phyloP scores from a whole-genome alignment of 2,329 filamentous ascomycete genomes.

The Trichoderma simmonsii region DNA sequence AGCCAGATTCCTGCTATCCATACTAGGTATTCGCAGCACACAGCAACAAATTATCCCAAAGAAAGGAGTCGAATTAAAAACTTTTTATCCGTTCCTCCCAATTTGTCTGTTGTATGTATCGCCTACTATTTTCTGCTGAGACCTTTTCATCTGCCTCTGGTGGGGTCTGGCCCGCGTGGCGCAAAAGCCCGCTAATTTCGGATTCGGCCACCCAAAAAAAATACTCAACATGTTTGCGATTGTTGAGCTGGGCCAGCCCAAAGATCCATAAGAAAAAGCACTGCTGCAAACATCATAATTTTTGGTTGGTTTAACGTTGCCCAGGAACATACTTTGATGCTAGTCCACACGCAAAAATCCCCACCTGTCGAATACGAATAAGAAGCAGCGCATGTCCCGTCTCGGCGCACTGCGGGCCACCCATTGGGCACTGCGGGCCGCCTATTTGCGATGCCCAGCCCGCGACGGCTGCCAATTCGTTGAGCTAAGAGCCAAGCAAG shows the following conservation, averaged over 20 bases:
- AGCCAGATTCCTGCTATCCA: neutral
- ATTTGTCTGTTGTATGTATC: neutral
- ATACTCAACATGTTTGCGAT: constrained; percentile 16
- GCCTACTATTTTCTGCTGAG: neutral
- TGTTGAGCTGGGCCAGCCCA: constrained; percentile 2
- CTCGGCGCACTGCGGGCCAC: neutral
- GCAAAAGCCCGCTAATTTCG: neutral
- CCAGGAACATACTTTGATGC: neutral
- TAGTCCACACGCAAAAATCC: neutral
- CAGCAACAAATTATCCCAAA: neutral
- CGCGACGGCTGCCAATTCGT: neutral
- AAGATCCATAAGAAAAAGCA: neutral
- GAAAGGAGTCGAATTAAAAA: neutral
- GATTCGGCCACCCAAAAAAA: neutral
- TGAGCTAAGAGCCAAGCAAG: neutral
- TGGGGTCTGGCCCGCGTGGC: constrained; percentile 11
- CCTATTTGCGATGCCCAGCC: neutral
- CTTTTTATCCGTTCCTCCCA: neutral
- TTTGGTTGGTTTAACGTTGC: neutral
- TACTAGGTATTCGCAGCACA: neutral
- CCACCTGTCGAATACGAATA: constrained; percentile 6
- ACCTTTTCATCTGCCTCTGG: neutral
- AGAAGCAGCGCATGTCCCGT: neutral
- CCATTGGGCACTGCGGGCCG: neutral
- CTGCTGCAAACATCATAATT: neutral